Conservation (phyloP, 2,329 filamentous ascomycete genomes). For the Epichloe bromicola region DNA sequence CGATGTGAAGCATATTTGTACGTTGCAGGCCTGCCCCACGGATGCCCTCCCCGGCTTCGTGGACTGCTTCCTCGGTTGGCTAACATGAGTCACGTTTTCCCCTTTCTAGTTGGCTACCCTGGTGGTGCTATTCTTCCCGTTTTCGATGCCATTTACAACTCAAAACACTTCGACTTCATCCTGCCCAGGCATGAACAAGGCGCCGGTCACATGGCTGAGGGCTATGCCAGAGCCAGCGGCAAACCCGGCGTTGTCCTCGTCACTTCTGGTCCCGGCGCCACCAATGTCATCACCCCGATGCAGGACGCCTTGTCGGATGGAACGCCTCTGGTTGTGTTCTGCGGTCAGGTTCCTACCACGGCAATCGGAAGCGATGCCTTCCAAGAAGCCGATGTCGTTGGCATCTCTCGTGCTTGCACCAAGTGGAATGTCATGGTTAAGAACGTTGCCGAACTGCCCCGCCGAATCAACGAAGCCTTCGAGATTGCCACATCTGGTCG, state of each 20-base stretch:
- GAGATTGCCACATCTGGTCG: slow-evolving; percentile 93
- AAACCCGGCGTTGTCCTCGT: slow-evolving; percentile 93
- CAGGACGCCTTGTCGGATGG: slow-evolving; percentile 93
- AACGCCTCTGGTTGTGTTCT: slow-evolving; percentile 91
- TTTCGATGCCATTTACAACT: slow-evolving; percentile 98
- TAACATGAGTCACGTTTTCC: slow-evolving; percentile 10
- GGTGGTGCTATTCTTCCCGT: slow-evolving; percentile 94
- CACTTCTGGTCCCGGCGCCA: slow-evolving; percentile 90
- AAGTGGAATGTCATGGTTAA: slow-evolving; percentile 99
- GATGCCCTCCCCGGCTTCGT: too few relatives aligned
- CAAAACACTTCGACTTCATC: slow-evolving; percentile 90
- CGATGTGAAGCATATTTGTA: slow-evolving; percentile 87
- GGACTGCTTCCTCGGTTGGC: slow-evolving; percentile 4
- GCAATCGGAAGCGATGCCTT: slow-evolving; percentile 93
- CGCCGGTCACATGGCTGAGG: slow-evolving; percentile 96
- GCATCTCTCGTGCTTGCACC: slow-evolving; percentile 87
- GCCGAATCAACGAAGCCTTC: slow-evolving; percentile 93
- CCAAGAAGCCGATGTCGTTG: slow-evolving; percentile 89
- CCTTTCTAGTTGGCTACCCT: slow-evolving; percentile 61
- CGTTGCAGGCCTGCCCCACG: slow-evolving; percentile 24
- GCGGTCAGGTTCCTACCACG: slow-evolving; percentile 78
- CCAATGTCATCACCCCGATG: slow-evolving; percentile 92
- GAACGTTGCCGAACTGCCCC: slow-evolving; percentile 82
- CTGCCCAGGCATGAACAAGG: slow-evolving; percentile 94
- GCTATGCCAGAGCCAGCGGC: slow-evolving; percentile 86